phyloP scores from a whole-genome alignment of 2,329 filamentous ascomycete species.

The Penicillium brevicompactum region DNA sequence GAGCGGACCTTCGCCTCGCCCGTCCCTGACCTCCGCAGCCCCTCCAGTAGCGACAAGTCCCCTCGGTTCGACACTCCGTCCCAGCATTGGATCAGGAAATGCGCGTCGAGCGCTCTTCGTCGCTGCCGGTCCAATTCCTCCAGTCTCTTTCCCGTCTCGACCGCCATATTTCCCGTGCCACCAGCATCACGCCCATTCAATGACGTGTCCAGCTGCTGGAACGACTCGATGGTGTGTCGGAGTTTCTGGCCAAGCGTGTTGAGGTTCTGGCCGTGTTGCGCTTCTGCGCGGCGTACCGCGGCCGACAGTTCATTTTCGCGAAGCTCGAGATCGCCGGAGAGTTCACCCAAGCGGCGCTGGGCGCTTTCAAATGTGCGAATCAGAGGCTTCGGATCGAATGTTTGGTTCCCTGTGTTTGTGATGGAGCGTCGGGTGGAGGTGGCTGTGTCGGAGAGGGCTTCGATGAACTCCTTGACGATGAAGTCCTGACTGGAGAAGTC shows the following conservation, averaged over 20 bases:
- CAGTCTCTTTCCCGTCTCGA: slow-evolving; percentile 89
- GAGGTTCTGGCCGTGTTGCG: slow-evolving; percentile 87
- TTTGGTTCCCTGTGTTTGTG: slow-evolving; percentile 47
- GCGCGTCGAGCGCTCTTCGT: slow-evolving; percentile 85
- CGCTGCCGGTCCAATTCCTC: slow-evolving; percentile 94
- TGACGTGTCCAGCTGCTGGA: slow-evolving; percentile 84
- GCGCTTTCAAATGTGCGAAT: slow-evolving; percentile 90
- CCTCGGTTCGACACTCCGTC: slow-evolving; percentile 90
- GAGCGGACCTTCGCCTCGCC: slow-evolving; percentile 93
- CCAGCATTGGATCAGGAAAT: slow-evolving; percentile 96
- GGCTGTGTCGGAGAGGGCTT: slow-evolving; percentile 83
- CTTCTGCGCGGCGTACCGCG: slow-evolving; percentile 86
- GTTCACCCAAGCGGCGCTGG: slow-evolving; percentile 52
- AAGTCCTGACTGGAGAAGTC: slow-evolving; percentile 91
- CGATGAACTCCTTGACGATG: slow-evolving; percentile 97
- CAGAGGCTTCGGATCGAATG: slow-evolving; percentile 94
- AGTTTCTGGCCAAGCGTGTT: slow-evolving; percentile 85
- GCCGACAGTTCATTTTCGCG: slow-evolving; percentile 89
- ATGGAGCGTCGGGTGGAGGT: slow-evolving; percentile 77
- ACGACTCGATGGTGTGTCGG: slow-evolving; percentile 87
- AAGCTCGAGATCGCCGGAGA: slow-evolving; percentile 78
- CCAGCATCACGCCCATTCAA: slow-evolving; percentile 59
- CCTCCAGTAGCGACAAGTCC: slow-evolving; percentile 82
- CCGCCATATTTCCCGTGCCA: slow-evolving; percentile 80
- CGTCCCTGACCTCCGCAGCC: slow-evolving; percentile 79